A percentile compares a stretch with the other conserved stretches of the same genome.
These are phyloP conservation scores for Trichophyton simii DNA, from an alignment of 2,329 filamentous ascomycete species.

Conservation along the genomic window DNA sequence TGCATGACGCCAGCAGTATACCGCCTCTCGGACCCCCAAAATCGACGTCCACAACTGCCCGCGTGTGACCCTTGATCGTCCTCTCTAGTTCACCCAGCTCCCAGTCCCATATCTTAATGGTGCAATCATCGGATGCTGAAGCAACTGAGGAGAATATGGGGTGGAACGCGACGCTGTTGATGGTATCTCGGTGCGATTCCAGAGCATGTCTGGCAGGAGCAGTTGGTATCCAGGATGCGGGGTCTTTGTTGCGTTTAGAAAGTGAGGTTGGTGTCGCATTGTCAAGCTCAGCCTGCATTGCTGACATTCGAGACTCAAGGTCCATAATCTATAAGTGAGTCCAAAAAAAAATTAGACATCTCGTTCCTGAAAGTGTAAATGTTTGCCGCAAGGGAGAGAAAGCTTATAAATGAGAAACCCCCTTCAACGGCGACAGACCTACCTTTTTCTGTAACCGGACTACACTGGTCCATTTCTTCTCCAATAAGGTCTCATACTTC, in stretches of 20 bases:
- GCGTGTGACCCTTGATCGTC: conserved; percentile 86
- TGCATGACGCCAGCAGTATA: conserved; percentile 70
- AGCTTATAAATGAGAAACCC: neutral
- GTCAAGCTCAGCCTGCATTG: conserved; percentile 72
- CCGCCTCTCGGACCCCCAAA: conserved; percentile 75
- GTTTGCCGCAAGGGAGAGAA: neutral
- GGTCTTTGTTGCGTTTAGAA: conserved; percentile 69
- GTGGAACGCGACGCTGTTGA: conserved; percentile 85
- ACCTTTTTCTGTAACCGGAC: conserved; percentile 93
- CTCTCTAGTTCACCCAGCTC: conserved; percentile 80
- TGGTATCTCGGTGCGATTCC: conserved; percentile 65
- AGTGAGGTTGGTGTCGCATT: conserved; percentile 68
- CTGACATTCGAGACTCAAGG: conserved; percentile 60
- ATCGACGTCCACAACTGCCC: conserved; percentile 75
- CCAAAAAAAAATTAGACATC: neutral
- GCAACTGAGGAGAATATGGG: conserved; percentile 82
- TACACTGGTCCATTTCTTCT: conserved; percentile 98
- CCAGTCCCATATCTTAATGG: conserved; percentile 97
- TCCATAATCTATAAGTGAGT: conserved; percentile 65
- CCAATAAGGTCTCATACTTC: conserved; percentile 85
- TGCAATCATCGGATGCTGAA: conserved; percentile 81
- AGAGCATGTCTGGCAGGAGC: conserved; percentile 69
- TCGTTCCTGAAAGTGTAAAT: neutral
- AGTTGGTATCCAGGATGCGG: conserved; percentile 73
- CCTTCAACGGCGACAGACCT: conserved; percentile 13